A percentile compares a stretch with the other conserved stretches of the same genome.
Conservation (phyloP, 2,329 filamentous ascomycete genomes). For the Cyphellophora attinorum region DNA sequence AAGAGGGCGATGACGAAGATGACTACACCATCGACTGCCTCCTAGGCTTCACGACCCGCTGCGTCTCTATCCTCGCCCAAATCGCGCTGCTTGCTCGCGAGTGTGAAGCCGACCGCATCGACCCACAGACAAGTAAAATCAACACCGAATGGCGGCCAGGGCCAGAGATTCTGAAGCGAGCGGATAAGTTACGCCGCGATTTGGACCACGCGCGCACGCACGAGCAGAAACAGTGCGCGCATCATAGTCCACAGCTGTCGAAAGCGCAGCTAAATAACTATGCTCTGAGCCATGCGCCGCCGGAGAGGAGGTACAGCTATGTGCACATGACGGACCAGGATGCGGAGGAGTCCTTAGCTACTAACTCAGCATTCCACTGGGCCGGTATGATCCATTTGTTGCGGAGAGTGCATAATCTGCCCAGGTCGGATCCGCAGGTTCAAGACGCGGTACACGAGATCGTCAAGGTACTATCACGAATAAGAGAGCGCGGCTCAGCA, state of each 20-base stretch:
- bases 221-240: slow-evolving; percentile 27
- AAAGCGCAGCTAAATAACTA: slow-evolving; percentile 14
- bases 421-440: slow-evolving; percentile 49
- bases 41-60: slow-evolving; percentile 66
- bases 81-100: slow-evolving; percentile 61
- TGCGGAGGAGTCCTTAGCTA: slow-evolving; percentile 55
- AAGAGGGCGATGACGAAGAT: slow-evolving; percentile 45
- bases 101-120: slow-evolving; percentile 58
- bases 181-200: slow-evolving; percentile 50
- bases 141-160: slow-evolving; percentile 50
- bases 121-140: slow-evolving; percentile 39
- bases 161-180: slow-evolving; percentile 43
- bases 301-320: slow-evolving; percentile 21
- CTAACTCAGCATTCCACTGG: slow-evolving; percentile 72
- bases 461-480: slow-evolving; percentile 49
- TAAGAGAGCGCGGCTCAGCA: slow-evolving; percentile 58
- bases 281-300: slow-evolving; percentile 4
- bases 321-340: slow-evolving; percentile 49
- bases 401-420: slow-evolving; percentile 59
- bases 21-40: slow-evolving; percentile 69
- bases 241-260: slow-evolving; percentile 24
- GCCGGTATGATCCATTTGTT: slow-evolving; percentile 68
- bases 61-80: slow-evolving; percentile 59
- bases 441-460: slow-evolving; percentile 55
- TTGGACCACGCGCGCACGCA: slow-evolving; percentile 46